Evolutionary conservation across 2,329 filamentous ascomycete genomes (phyloP).

Genomic region (Pseudogymnoascus destructans): DNA sequence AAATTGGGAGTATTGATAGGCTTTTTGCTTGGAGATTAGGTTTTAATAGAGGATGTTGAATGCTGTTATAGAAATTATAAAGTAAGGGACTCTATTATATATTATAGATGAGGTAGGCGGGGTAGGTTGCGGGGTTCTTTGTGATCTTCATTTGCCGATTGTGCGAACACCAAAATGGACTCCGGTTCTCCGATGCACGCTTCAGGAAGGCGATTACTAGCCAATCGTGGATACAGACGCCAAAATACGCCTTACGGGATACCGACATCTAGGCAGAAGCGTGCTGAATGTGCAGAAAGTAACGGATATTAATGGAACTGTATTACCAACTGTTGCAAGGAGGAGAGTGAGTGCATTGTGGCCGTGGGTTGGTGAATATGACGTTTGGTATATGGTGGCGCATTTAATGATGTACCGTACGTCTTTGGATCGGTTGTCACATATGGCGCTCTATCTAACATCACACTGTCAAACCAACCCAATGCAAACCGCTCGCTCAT

Average conservation of each 20-base stretch:
- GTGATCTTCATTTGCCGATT: not conserved
- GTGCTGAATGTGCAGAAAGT: not conserved
- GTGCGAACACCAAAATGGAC: not conserved
- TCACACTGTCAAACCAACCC: not conserved
- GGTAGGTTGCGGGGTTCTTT: not conserved
- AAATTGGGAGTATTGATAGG: not conserved
- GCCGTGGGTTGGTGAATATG: not conserved
- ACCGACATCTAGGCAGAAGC: not conserved
- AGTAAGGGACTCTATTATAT: not conserved
- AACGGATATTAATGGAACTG: not conserved
- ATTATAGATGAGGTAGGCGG: not conserved
- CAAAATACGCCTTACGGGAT: not conserved
- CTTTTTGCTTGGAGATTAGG: not conserved
- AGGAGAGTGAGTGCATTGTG: not conserved
- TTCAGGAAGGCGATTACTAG: not conserved
- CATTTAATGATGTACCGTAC: not conserved
- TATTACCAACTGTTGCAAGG: not conserved
- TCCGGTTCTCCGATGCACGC: not conserved
- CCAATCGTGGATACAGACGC: not conserved
- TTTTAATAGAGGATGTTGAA: not conserved
- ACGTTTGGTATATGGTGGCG: not conserved
- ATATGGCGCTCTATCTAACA: not conserved
- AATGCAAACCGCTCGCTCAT: conserved; percentile 4
- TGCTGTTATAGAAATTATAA: not conserved
- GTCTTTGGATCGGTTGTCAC: not conserved